Percentiles rank a stretch among this genome's conserved stretches.
phyloP scores from a whole-genome alignment of 257 asterid genomes.

The Solanum chilense region DNA sequence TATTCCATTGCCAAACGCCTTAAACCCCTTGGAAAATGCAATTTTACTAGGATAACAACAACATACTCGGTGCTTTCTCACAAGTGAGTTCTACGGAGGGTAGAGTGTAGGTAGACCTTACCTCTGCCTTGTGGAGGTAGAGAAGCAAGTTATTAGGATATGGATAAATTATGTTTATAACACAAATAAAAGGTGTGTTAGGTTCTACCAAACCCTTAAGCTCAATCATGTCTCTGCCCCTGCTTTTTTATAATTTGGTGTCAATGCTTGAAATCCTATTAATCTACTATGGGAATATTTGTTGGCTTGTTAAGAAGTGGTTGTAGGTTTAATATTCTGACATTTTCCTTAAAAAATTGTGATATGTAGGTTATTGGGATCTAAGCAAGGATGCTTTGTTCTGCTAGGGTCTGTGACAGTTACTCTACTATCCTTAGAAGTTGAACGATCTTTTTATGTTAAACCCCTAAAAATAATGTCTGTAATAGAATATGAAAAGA shows the following conservation, averaged over 20 bases:
- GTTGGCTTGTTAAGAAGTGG: background rate
- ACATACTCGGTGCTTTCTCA: background rate
- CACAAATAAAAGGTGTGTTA: background rate
- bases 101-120: background rate
- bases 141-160: background rate
- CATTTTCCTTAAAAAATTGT: background rate
- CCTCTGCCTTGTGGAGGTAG: background rate
- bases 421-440: too few relatives aligned
- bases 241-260: background rate
- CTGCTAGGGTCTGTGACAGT: background rate
- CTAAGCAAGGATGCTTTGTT: background rate
- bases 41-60: background rate
- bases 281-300: background rate
- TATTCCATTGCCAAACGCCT: background rate
- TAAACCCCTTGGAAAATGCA: background rate
- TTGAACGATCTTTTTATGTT: too few relatives aligned
- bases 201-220: background rate
- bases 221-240: background rate
- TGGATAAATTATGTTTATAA: background rate
- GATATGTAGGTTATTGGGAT: background rate
- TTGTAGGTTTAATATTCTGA: background rate
- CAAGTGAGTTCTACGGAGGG: background rate
- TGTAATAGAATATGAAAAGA: too few relatives aligned
- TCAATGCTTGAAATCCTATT: background rate
- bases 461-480: too few relatives aligned